Percentiles rank a stretch among this genome's conserved stretches.
These are phyloP conservation scores for Yamadazyma akitaensis DNA, from an alignment of 805 yeast species.

Conservation along the genomic window DNA sequence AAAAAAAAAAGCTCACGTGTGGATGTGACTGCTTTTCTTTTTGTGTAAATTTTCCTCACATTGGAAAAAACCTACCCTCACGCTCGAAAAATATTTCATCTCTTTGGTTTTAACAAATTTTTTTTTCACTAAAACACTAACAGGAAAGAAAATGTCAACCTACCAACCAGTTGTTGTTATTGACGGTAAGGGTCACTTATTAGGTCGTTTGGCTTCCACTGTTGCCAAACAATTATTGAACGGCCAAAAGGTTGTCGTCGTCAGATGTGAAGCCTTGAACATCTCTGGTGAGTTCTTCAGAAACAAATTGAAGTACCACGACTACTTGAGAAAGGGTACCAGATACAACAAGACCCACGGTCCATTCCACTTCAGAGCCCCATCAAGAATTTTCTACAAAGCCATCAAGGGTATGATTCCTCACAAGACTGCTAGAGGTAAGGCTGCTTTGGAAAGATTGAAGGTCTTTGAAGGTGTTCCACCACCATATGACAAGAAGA, in stretches of 20 bases:
- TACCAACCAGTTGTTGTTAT: conserved; percentile 97
- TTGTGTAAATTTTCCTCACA: conserved; percentile 6
- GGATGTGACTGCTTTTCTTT: conserved; percentile 11
- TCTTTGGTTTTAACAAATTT: conserved; percentile 5
- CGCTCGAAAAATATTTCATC: conserved; percentile 5
- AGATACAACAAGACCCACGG: conserved; percentile 98
- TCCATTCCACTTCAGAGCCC: conserved; percentile 99
- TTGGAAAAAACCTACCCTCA: background rate
- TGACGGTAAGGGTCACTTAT: conserved; percentile 99
- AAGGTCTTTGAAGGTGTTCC: conserved; percentile 99
- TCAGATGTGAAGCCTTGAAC: conserved; percentile 97
- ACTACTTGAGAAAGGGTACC: conserved; percentile 98
- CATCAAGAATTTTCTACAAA: conserved; percentile 99
- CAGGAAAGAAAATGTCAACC: conserved; percentile 54
- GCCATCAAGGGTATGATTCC: conserved; percentile 99
- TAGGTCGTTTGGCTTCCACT: conserved; percentile 99
- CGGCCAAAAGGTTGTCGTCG: conserved; percentile 97
- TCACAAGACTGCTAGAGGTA: conserved; percentile 99
- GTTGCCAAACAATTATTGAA: conserved; percentile 97
- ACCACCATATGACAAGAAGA: conserved; percentile 99
- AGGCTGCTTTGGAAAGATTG: conserved; percentile 98
- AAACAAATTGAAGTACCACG: conserved; percentile 99
- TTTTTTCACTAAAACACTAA: conserved; percentile 8
- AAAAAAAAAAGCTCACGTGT: conserved; percentile 2
- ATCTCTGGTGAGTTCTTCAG: conserved; percentile 99